Evolutionary conservation across 495 filamentous ascomycete genomes (phyloP).

Genomic region (Penicillium ochrochloron): DNA sequence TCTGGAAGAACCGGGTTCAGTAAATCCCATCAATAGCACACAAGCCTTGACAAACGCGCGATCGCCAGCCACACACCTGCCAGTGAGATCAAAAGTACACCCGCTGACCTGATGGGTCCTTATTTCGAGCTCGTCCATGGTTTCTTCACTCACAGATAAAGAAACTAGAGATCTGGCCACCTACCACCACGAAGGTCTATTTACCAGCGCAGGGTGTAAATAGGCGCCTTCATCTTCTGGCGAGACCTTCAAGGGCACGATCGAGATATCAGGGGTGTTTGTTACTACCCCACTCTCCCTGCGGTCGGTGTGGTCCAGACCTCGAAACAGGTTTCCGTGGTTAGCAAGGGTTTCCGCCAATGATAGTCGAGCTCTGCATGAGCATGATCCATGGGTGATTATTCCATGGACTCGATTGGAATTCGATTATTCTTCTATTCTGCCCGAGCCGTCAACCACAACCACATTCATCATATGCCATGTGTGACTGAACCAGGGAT

Average conservation of each 20-base stretch:
- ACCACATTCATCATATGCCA: neutral
- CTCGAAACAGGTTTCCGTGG: constrained; percentile 2
- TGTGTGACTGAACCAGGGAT: constrained; percentile 1
- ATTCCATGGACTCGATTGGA: neutral
- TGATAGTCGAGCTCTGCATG: neutral
- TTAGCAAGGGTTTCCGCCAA: neutral
- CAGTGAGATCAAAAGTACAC: constrained; percentile 3
- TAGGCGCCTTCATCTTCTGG: neutral
- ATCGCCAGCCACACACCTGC: constrained; percentile 1
- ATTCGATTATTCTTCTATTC: neutral
- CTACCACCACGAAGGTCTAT: neutral
- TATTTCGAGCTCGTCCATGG: constrained; percentile 1
- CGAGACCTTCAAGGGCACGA: neutral
- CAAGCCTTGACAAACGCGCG: neutral
- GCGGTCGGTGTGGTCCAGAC: neutral
- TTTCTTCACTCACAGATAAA: neutral
- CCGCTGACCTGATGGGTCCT: neutral
- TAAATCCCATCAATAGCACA: neutral
- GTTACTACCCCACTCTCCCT: neutral
- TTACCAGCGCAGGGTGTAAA: neutral
- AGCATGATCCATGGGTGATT: neutral
- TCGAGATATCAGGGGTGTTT: neutral
- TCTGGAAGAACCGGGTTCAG: neutral
- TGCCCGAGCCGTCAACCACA: constrained; percentile 1
- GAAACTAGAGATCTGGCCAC: neutral